phyloP scores from a whole-genome alignment of 345 rosid genomes.

The Melaleuca quinquenervia region DNA sequence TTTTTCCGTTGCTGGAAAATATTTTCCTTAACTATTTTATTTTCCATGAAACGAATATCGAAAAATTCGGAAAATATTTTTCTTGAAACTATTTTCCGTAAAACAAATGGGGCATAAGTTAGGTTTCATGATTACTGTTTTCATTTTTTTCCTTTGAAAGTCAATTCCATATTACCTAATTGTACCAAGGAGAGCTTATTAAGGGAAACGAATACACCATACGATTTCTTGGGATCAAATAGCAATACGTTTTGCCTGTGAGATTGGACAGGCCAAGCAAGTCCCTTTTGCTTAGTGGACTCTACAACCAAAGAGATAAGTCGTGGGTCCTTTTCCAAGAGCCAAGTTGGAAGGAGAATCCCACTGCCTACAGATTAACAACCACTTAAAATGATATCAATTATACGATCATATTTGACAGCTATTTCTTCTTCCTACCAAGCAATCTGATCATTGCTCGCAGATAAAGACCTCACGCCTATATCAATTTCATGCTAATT shows the following conservation, averaged over 20 bases:
- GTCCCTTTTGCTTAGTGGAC: neutral
- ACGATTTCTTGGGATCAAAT: neutral
- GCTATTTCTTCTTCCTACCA: neutral
- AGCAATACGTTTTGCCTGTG: neutral
- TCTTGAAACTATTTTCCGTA: too few species aligned
- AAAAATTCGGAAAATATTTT: too few species aligned
- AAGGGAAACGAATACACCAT: neutral
- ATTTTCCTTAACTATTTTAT: too few species aligned
- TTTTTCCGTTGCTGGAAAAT: neutral
- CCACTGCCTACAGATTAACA: neutral
- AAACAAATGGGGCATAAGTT: too few species aligned
- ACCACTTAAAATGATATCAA: neutral
- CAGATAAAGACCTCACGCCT: neutral
- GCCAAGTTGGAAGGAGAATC: neutral
- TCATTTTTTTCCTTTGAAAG: too few species aligned
- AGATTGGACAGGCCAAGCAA: neutral
- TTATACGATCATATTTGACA: neutral
- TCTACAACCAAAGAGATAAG: neutral
- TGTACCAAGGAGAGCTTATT: neutral
- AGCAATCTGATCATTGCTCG: neutral
- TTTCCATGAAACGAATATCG: too few species aligned
- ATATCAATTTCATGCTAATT: neutral
- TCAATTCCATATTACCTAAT: neutral
- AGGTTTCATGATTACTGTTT: neutral
- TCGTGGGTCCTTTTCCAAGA: neutral